Percentiles rank a stretch among this genome's conserved stretches.
Evolutionary conservation across 345 rosid genomes (phyloP).

Genomic region (Salix brachista): DNA sequence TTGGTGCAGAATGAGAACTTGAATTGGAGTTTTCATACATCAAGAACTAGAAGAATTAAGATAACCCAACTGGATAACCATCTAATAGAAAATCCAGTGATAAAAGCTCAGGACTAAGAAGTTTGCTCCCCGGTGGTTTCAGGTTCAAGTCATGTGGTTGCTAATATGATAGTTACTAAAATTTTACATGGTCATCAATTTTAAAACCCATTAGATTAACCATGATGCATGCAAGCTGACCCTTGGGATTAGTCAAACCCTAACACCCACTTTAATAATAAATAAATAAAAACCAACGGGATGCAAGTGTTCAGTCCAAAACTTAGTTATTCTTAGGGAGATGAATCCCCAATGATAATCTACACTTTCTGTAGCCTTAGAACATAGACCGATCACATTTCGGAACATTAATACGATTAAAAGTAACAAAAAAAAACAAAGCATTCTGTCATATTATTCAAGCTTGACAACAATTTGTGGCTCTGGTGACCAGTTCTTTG

Average conservation of each 20-base stretch:
- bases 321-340: background rate
- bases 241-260: no score
- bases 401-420: background rate
- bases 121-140: no score
- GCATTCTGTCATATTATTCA: background rate
- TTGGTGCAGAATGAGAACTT: background rate
- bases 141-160: no score
- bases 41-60: background rate
- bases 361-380: background rate
- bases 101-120: no score
- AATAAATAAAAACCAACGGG: background rate
- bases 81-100: no score
- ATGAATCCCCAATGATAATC: background rate
- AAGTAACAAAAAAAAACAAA: background rate
- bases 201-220: no score
- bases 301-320: background rate
- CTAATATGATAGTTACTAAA: no score
- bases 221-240: no score
- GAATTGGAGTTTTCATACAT: background rate
- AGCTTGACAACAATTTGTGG: background rate
- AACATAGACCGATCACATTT: background rate
- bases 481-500: background rate
- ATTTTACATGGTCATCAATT: no score
- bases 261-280: no score
- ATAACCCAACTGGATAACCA: background rate